Evolutionary conservation across 352 stramenopile species (phyloP), one percentile per base, ranked within the genome.

Genomic region (Pythium rhizo-oryzae): DNA sequence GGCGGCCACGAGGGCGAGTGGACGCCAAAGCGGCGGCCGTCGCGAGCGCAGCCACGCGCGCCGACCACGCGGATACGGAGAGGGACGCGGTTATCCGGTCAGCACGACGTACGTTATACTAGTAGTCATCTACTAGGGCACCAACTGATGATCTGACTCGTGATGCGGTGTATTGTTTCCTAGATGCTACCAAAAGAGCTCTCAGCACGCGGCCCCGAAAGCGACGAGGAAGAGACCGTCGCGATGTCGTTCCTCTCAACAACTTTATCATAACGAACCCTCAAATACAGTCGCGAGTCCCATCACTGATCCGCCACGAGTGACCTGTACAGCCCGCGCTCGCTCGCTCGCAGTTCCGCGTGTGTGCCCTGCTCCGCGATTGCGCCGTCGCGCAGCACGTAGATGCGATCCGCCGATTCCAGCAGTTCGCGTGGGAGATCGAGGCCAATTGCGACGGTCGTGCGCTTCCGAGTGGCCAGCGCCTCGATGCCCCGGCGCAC

Each of bases 161-260:
- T 62, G 21, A 37, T 15, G 41, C 35, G n/a, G 35, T 41, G 35
- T 13, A 16, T 24, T 43, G 18, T n/a, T n/a, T 2, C 49, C 44
- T 47, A 79, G 62, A 74, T 71, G 19, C 54, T 71, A 13, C 52
- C 73, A 16, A 74, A 74, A 23, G 67, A 70, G 16, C 44, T 75
- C 43, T 76, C 65, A 11, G 57, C 57, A 39, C 73, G 73, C 39
- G 53, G 54, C 11, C 51, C 63, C 0, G 44, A 52, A 4, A 70
- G 68, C 28, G 62, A 76, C 25, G 70, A 75, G 21, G 56, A 62
- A 33, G 56, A 35, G 44, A 65, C 44, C n/a, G 46, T 51, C 37
- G 59, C 56, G n/a, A 57, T 79, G 24, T 74, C 72, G 41, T 70
- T 72, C 55, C 39, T 70, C 13, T 79, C 69, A 1, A 35, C 25